Percentiles rank a stretch among this genome's conserved stretches.
These are phyloP conservation scores for Colletotrichum noveboracense DNA, from an alignment of 2,329 filamentous ascomycete species.

Conservation along the genomic window DNA sequence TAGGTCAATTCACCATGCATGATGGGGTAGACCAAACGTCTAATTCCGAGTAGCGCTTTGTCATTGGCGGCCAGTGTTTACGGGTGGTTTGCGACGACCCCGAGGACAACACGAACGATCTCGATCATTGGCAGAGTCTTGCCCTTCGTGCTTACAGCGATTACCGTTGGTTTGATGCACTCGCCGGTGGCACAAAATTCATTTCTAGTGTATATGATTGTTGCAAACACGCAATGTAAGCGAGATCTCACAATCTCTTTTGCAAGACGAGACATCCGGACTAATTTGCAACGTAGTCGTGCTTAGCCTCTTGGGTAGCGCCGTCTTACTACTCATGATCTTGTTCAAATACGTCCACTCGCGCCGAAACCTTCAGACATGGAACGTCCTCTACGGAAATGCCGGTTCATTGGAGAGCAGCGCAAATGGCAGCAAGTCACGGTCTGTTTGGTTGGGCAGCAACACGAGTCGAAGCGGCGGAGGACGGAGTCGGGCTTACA, in stretches of 20 bases:
- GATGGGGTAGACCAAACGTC: background rate
- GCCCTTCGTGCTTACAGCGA: background rate
- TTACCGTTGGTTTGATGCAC: constrained; percentile 8
- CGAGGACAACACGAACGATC: constrained; percentile 7
- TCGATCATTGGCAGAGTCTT: constrained; percentile 5
- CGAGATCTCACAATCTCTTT: fast-evolving
- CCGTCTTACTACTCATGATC: constrained; percentile 41
- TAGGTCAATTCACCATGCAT: background rate
- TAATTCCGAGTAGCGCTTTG: background rate
- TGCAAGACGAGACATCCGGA: background rate
- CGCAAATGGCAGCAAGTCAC: background rate
- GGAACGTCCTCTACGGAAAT: constrained; percentile 35
- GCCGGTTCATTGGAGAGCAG: background rate
- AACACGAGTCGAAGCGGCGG: constrained; percentile 2
- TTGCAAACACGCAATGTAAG: constrained; percentile 17
- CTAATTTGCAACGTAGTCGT: background rate
- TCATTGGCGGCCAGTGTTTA: constrained; percentile 16
- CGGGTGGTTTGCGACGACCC: constrained; percentile 17
- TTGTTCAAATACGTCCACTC: constrained; percentile 45
- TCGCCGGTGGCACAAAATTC: background rate
- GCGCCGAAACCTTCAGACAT: constrained; percentile 33
- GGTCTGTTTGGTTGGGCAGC: background rate
- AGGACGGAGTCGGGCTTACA: constrained; percentile 12
- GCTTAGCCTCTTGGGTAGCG: constrained; percentile 29
- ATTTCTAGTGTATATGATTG: constrained; percentile 4